Conservation (phyloP, 768 basidiomycete genomes). For the Leccinum disarticulatum region DNA sequence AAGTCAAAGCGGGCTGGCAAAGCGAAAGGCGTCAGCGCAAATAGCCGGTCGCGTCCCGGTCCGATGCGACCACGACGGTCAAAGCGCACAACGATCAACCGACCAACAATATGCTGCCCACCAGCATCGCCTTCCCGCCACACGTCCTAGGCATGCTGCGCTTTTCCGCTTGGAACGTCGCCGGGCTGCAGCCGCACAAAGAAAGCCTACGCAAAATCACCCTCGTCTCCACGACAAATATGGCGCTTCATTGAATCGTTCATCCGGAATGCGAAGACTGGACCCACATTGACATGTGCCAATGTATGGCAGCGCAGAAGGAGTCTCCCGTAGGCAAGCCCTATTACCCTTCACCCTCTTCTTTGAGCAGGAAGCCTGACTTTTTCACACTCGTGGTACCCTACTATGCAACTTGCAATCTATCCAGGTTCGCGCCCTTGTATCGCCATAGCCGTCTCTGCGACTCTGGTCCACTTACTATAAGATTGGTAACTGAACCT, state of each 20-base stretch:
- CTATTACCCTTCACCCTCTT: no score
- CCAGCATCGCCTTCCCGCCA: conserved; percentile 54
- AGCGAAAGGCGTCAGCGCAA: conserved; percentile 16
- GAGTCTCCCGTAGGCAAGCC: no score
- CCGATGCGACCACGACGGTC: background rate
- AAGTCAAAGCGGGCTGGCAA: conserved; percentile 20
- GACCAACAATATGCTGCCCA: conserved; percentile 73
- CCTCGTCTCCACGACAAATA: no score
- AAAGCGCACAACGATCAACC: conserved; percentile 53
- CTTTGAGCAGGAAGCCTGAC: conserved; percentile 22
- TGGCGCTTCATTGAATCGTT: no score
- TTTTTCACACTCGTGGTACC: conserved; percentile 35
- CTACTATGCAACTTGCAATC: no score
- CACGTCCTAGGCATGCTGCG: conserved; percentile 48
- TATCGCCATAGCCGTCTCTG: no score
- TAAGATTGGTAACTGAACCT: no score
- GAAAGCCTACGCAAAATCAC: conserved; percentile 44
- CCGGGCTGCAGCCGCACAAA: conserved; percentile 65
- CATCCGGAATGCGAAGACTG: no score
- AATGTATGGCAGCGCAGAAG: no score
- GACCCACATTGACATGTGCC: no score
- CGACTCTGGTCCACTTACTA: no score
- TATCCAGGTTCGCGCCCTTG: no score
- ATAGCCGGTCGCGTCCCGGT: conserved; percentile 20
- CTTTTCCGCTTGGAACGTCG: conserved; percentile 78